These are phyloP conservation scores for Mycosarcoma maydis DNA, from an alignment of 1,284 basidiomycete genomes.

Conservation along the genomic window DNA sequence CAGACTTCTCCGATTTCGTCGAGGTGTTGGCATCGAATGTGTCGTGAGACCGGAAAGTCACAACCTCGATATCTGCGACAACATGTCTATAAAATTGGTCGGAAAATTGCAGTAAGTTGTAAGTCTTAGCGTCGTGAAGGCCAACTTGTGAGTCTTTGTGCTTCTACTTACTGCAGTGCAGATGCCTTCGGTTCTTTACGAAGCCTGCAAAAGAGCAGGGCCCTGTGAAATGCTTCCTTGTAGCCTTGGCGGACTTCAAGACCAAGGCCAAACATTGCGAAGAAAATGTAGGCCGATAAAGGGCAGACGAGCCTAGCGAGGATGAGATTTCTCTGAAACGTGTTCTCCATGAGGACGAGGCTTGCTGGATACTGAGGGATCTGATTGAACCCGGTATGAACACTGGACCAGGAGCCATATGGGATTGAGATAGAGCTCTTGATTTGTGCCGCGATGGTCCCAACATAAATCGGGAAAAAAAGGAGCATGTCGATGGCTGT, in stretches of 20 bases:
- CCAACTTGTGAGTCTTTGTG: not conserved
- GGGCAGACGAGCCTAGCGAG: slow-evolving; percentile 14
- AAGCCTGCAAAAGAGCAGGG: slow-evolving; percentile 2
- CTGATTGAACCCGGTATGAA: slow-evolving; percentile 9
- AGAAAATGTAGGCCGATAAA: slow-evolving; percentile 14
- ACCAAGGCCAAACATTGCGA: slow-evolving; percentile 26
- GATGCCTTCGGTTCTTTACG: not conserved
- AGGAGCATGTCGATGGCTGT: slow-evolving; percentile 14
- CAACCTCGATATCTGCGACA: slow-evolving; percentile 18
- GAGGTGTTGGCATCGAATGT: slow-evolving; percentile 1
- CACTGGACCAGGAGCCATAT: slow-evolving; percentile 13
- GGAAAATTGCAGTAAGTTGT: not conserved
- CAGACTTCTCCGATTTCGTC: slow-evolving; percentile 10
- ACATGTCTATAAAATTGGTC: not conserved
- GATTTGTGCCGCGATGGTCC: not conserved
- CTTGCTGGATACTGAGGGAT: not conserved
- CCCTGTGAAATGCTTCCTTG: slow-evolving; percentile 1
- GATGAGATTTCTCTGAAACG: not conserved
- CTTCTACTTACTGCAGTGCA: slow-evolving; percentile 4
- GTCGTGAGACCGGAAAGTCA: slow-evolving; percentile 10
- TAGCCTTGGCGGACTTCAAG: slow-evolving; percentile 21
- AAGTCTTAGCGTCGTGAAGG: not conserved
- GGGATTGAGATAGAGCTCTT: not conserved
- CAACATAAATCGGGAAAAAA: slow-evolving; percentile 16
- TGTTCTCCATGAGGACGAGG: not conserved